Base-by-base conservation (phyloP, 495 filamentous ascomycete species). In the Lepraria neglecta region DNA sequence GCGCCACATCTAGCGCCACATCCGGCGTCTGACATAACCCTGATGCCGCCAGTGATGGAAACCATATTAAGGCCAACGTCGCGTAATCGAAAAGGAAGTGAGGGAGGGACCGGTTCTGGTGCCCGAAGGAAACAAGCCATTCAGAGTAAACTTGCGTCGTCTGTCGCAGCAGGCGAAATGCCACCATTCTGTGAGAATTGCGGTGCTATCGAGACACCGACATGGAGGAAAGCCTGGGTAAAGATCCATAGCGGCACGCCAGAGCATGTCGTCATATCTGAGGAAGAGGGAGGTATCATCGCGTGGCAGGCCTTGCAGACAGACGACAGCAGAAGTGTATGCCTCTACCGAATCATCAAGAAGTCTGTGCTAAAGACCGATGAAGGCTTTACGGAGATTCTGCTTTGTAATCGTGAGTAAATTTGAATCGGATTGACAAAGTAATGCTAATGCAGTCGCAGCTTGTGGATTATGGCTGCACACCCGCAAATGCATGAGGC, bases 381-480 rank as follows among this genome's bases (percentile, higher is more conserved):
- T 66, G 78, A 81, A 33, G 80, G 79, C 15, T 95, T 84, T 74
- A 79, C 75, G 12, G 82, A 87, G 59, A 77, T 90, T 33, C 75
- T 88, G 21, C 80, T 97, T 28, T 98, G 94, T 77, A 98, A 98
- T 74, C 91, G 84, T 87, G 76, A 83, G 84, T 82, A 60, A 12
- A 17, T 27, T 50, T 27, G 51, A 28, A 64, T 48, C 65, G 55
- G 38, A 17, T 43, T n/a, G 0, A 9, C 5, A 6, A 21, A 53
- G 10, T 28, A 19, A 3, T 44, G 60, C 71, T 74, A 63, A 75
- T 64, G 56, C 51, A 40, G 21, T 48, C 60, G 38, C 55, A 84
- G 82, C 94, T 66, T 98, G 94, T 68, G 94, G 94, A 15, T 80
- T 98, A 38, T 98, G 91, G 91, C 82, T 97, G 61, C 83, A 85